These are phyloP conservation scores for Pythium brachiatum DNA, from an alignment of 352 stramenopile genomes.

Conservation along the genomic window DNA sequence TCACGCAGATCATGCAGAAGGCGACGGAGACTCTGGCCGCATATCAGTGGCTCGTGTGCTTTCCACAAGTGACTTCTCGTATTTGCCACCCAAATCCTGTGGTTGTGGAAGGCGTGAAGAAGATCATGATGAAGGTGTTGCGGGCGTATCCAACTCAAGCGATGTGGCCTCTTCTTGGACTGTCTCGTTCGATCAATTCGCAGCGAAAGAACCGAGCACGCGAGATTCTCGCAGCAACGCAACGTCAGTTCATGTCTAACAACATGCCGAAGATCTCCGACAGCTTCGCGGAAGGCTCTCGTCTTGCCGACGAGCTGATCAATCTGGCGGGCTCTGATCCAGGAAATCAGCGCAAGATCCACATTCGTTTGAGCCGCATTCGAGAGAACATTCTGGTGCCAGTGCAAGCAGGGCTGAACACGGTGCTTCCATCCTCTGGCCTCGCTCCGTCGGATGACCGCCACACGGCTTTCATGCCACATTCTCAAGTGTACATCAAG, in stretches of 20 bases:
- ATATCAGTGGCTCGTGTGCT: slow-evolving; percentile 97
- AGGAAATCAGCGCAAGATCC: slow-evolving; percentile 74
- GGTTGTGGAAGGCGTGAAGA: slow-evolving; percentile 88
- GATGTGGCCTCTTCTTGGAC: slow-evolving; percentile 96
- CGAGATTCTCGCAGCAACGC: slow-evolving; percentile 59
- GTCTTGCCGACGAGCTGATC: slow-evolving; percentile 93
- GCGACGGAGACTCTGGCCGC: slow-evolving; percentile 54
- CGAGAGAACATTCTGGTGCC: slow-evolving; percentile 76
- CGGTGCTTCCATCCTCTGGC: slow-evolving; percentile 62
- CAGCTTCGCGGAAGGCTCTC: slow-evolving; percentile 85
- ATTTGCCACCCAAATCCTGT: slow-evolving; percentile 87
- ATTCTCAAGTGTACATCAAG: slow-evolving; percentile 84
- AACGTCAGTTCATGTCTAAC: slow-evolving; percentile 64
- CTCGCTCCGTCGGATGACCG: slow-evolving; percentile 49
- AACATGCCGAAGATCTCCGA: slow-evolving; percentile 67
- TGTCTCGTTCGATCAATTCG: slow-evolving; percentile 90
- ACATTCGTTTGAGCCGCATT: slow-evolving; percentile 69
- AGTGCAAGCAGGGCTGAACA: slow-evolving; percentile 75
- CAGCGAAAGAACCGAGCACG: slow-evolving; percentile 61
- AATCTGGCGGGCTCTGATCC: slow-evolving; percentile 90
- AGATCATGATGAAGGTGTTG: slow-evolving; percentile 93
- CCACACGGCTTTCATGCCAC: slow-evolving; percentile 59
- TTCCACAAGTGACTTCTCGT: slow-evolving; percentile 97
- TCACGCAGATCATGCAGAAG: slow-evolving; percentile 60
- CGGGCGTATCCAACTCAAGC: slow-evolving; percentile 94